Base-by-base conservation (phyloP, 345 rosid genomes). In the Linum trigynum region DNA sequence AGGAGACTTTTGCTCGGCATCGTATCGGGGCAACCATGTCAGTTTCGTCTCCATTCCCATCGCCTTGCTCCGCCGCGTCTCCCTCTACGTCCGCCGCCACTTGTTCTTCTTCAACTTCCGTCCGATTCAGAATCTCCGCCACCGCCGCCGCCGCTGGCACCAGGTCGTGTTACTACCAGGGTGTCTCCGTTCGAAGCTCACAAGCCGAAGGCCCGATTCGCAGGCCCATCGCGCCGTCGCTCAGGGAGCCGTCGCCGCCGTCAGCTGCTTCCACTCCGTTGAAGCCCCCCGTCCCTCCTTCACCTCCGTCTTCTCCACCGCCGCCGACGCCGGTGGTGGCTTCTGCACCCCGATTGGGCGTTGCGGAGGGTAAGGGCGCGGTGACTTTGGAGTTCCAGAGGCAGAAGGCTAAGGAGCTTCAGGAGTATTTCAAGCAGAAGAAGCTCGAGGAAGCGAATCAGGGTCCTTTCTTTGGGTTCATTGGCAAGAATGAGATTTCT, bases 401-500 rank as follows among this genome's bases (percentile, higher is more conserved):
- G 67, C 85, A 82, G 75, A 90, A 76, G 77, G 97, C 97, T 3
- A 88, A 83, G 76, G 90, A 90, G 77, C 85, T 90, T 69, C 97
- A 86, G 39, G 90, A 85, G 6, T 88, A 81, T 67, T 90, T 92
- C 70, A 88, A 86, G 82, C 75, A 79, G 81, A 88, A 86, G 86
- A 88, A 90, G 78, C 81, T 92, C 72, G 89, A 90, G 80, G 83
- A 88, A 69, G 82, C 97, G 42, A 77, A 82, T 82, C 88, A 80
- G 66, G 98, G 96, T 17, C 98, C 98, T 45, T 88, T 88, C 77
- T 86, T 92, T 75, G 98, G 98, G 50, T 92, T 80, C 65, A n/a
- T 86, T 63, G 79, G 75, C 69, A 92, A 90, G 79, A 92, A 92
- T 57, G 98, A 92, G 80, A 88, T 90, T 75, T 55, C 88, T 55